phyloP scores from a whole-genome alignment of 768 basidiomycete genomes.

The Amanita exitialis region DNA sequence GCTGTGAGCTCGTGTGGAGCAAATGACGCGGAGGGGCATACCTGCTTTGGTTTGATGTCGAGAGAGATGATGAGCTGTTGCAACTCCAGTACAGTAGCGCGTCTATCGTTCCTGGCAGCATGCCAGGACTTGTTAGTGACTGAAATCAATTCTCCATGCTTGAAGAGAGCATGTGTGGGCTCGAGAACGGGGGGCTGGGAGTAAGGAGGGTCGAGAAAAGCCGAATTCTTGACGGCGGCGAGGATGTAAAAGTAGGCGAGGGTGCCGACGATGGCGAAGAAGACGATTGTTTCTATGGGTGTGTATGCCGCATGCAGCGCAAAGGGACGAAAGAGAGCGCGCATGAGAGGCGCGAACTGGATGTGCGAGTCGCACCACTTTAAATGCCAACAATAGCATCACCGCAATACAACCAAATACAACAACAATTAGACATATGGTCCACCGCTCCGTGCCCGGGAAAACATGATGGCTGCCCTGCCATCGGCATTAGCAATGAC shows the following conservation, averaged over 20 bases:
- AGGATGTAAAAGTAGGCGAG: constrained; percentile 94
- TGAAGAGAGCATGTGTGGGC: constrained; percentile 46
- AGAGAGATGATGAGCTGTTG: constrained; percentile 65
- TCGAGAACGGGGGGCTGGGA: constrained; percentile 32
- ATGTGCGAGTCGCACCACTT: constrained; percentile 4
- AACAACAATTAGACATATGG: no score
- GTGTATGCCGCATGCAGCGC: constrained; percentile 64
- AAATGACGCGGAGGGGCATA: constrained; percentile 11
- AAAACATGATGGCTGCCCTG: no score
- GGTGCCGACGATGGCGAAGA: constrained; percentile 82
- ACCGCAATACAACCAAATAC: no score
- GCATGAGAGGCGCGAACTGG: constrained; percentile 21
- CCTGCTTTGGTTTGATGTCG: constrained; percentile 30
- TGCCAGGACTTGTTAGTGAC: constrained; percentile 48
- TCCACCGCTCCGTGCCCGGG: no score
- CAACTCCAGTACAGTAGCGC: constrained; percentile 42
- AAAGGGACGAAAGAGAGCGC: constrained; percentile 55
- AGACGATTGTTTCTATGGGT: constrained; percentile 86
- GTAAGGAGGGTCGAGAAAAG: constrained; percentile 54
- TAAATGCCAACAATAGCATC: not conserved
- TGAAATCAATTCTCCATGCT: constrained; percentile 50
- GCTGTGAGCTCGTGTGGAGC: constrained; percentile 2
- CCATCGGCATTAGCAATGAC: no score
- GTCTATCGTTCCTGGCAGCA: constrained; percentile 20
- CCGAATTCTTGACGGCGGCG: constrained; percentile 79